Evolutionary conservation across 2,329 filamentous ascomycete genomes (phyloP).

Genomic region (Microdochium trichocladiopsis): DNA sequence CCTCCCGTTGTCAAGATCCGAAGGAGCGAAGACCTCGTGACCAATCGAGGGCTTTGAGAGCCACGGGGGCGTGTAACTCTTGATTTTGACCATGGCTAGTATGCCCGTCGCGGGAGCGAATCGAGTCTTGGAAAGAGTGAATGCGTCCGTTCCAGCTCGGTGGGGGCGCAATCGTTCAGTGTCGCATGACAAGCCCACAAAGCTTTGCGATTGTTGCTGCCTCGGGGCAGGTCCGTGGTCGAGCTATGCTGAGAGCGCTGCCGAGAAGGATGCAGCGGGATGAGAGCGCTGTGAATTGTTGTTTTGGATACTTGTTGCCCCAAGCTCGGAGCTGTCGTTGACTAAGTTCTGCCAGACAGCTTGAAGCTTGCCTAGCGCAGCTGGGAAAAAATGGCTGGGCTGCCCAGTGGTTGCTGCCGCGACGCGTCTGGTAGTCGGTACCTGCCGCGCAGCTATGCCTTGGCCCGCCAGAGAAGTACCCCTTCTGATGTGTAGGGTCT

Average conservation of each 20-base stretch:
- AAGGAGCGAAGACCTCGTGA: conserved; percentile 65
- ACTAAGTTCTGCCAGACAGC: not conserved
- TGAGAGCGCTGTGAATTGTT: not conserved
- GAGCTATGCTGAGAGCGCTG: no score
- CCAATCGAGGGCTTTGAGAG: conserved; percentile 72
- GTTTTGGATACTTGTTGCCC: not conserved
- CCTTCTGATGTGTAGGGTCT: not conserved
- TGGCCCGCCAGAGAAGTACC: not conserved
- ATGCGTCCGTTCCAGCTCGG: not conserved
- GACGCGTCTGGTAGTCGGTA: not conserved
- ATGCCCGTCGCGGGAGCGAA: no score
- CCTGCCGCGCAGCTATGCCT: not conserved
- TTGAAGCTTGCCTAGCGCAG: not conserved
- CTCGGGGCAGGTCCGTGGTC: not conserved
- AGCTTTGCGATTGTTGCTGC: not conserved
- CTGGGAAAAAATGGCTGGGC: not conserved
- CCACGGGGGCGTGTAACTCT: conserved; percentile 82
- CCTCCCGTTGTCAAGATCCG: conserved; percentile 26
- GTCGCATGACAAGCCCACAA: not conserved
- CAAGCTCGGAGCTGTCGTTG: not conserved
- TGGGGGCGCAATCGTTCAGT: not conserved
- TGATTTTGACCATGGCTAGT: conserved; percentile 75
- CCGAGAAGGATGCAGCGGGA: no score
- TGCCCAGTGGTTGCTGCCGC: not conserved
- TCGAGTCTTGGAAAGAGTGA: no score